Conservation (phyloP, 495 filamentous ascomycete species). For the Staphylotrichum longicolle region DNA sequence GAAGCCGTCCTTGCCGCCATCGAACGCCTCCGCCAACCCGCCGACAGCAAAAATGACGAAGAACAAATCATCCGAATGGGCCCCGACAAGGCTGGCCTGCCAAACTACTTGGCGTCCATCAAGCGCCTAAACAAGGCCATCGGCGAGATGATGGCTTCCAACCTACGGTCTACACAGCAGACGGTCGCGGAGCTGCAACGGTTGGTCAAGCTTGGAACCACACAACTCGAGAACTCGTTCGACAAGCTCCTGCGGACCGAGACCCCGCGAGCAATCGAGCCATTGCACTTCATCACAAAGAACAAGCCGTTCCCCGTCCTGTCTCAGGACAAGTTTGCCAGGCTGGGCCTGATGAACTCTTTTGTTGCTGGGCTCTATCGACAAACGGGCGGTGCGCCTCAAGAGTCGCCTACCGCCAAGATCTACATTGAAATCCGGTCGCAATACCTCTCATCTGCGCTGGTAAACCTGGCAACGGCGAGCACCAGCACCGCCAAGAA, state of each 20-base stretch:
- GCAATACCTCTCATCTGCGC: conserved; percentile 72
- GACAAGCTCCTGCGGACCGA: conserved; percentile 66
- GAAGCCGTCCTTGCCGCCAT: conserved; percentile 82
- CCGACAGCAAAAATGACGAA: conserved; percentile 82
- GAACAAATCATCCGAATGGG: conserved; percentile 86
- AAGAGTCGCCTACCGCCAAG: conserved; percentile 62
- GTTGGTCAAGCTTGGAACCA: conserved; percentile 72
- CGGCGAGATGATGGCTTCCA: conserved; percentile 75
- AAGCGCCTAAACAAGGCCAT: conserved; percentile 83
- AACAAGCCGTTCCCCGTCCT: conserved; percentile 54
- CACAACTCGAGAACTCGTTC: conserved; percentile 79
- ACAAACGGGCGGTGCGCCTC: conserved; percentile 43
- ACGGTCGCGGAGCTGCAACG: conserved; percentile 76
- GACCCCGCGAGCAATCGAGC: conserved; percentile 73
- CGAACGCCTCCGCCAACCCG: conserved; percentile 79
- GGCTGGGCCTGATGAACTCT: conserved; percentile 51
- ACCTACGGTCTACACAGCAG: conserved; percentile 86
- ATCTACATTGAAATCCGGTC: conserved; percentile 84
- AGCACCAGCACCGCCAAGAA: conserved; percentile 86
- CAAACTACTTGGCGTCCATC: conserved; percentile 84
- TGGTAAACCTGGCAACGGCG: conserved; percentile 82
- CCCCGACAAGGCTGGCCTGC: conserved; percentile 73
- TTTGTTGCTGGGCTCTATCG: conserved; percentile 39
- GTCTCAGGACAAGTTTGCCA: conserved; percentile 49
- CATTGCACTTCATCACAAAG: conserved; percentile 91